Evolutionary conservation across 2,329 filamentous ascomycete genomes (phyloP).

Genomic region (Chaetoscypha palmicola): DNA sequence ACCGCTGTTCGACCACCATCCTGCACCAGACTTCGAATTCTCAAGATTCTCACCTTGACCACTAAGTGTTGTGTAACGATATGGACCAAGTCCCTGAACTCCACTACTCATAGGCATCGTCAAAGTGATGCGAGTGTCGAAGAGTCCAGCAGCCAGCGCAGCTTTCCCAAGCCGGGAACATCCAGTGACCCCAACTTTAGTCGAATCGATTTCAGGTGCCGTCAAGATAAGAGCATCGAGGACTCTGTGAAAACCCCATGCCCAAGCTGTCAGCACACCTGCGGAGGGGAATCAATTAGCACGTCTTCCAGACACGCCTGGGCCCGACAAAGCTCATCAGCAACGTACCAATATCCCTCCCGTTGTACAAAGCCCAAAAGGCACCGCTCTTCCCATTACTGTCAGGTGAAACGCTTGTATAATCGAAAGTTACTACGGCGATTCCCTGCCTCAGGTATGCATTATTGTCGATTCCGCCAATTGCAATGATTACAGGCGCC

Average conservation of each 20-base stretch:
- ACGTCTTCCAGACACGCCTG: too few relatives aligned
- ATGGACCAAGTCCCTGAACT: conserved; percentile 32
- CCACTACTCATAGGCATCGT: conserved; percentile 33
- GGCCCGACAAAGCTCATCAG: too few relatives aligned
- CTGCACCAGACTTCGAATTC: conserved; percentile 32
- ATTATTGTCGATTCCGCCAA: conserved; percentile 42
- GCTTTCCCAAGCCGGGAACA: conserved; percentile 33
- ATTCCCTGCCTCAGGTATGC: conserved; percentile 41
- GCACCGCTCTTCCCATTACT: conserved; percentile 43
- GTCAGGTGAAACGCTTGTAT: conserved; percentile 40
- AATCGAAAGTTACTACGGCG: conserved; percentile 44
- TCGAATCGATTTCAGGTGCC: conserved; percentile 33
- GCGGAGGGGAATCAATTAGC: too few relatives aligned
- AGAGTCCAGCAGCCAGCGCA: conserved; percentile 31
- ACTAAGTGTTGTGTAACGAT: conserved; percentile 36
- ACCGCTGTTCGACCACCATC: conserved; percentile 32
- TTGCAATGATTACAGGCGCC: conserved; percentile 43
- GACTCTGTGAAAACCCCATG: conserved; percentile 34
- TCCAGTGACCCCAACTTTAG: conserved; percentile 31
- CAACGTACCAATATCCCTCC: conserved; percentile 39
- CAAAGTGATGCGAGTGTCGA: conserved; percentile 32
- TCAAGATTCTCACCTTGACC: conserved; percentile 38
- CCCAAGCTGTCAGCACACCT: conserved; percentile 33
- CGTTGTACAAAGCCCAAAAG: conserved; percentile 44
- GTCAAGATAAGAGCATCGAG: conserved; percentile 31